Conservation (phyloP, 1,284 basidiomycete species). For the Schizophyllum amplum region DNA sequence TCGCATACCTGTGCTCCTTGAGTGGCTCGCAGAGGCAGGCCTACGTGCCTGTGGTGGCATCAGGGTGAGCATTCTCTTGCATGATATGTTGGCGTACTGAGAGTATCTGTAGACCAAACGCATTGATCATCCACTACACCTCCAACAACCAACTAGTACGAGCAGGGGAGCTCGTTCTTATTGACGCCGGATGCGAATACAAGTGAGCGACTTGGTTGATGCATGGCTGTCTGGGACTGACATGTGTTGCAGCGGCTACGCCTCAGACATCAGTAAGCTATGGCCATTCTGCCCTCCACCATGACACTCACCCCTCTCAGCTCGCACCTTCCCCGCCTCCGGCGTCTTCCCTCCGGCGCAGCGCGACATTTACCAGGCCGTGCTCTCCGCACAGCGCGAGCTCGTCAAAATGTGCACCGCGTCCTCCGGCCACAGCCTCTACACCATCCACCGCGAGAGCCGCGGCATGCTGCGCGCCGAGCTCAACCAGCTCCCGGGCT, state of each 20-base stretch:
- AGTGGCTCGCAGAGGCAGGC: constrained; percentile 79
- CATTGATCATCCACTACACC: constrained; percentile 89
- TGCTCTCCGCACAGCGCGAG: constrained; percentile 70
- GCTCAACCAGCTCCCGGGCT: constrained; percentile 71
- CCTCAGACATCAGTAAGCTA: constrained; percentile 86
- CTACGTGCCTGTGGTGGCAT: constrained; percentile 93
- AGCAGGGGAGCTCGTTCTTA: constrained; percentile 71
- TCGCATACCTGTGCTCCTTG: constrained; percentile 79
- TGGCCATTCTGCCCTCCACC: constrained; percentile 1
- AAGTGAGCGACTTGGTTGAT: constrained; percentile 45
- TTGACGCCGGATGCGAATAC: constrained; percentile 89
- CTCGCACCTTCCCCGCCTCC: constrained; percentile 84
- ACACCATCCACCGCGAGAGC: constrained; percentile 76
- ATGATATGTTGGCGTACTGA: background rate
- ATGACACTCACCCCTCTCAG: constrained; percentile 25
- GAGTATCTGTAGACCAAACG: constrained; percentile 53
- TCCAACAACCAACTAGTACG: constrained; percentile 75
- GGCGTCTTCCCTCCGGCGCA: constrained; percentile 80
- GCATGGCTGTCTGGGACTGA: no score
- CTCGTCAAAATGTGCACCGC: constrained; percentile 60
- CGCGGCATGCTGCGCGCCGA: constrained; percentile 67
- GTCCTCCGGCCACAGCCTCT: constrained; percentile 34
- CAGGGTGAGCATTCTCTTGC: constrained; percentile 55
- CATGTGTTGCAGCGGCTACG: constrained; percentile 87
- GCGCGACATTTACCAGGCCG: constrained; percentile 80